Evolutionary conservation across 2,329 filamentous ascomycete species (phyloP).

Genomic region (Aspergillus fumigatus): DNA sequence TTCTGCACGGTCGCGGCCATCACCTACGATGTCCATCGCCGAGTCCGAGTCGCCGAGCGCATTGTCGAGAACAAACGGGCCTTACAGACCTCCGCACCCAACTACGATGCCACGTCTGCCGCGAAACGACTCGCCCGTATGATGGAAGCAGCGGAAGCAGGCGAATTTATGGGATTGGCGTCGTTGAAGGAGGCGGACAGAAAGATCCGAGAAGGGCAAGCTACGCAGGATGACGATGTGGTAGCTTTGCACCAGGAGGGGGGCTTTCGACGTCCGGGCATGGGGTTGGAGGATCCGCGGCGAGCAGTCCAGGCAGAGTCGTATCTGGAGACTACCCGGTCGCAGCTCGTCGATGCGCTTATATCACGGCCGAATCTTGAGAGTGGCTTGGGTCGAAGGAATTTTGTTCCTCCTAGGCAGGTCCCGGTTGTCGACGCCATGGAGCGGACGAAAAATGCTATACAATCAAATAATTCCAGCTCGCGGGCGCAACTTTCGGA

Average conservation of each 20-base stretch:
- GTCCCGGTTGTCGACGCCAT: constrained; percentile 1
- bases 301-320: background rate
- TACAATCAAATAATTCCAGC: background rate
- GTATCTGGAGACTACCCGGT: constrained; percentile 2
- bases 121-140: constrained; percentile 35
- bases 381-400: background rate
- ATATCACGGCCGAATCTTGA: background rate
- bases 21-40: constrained; percentile 40
- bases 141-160: constrained; percentile 43
- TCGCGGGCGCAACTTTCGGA: background rate
- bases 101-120: constrained; percentile 38
- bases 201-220: constrained; percentile 11
- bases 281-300: background rate
- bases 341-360: background rate
- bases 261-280: background rate
- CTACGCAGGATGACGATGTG: constrained; percentile 1
- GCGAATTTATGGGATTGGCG: constrained; percentile 38
- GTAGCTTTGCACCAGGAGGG: background rate
- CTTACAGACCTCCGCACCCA: constrained; percentile 37
- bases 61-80: constrained; percentile 43
- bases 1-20: constrained; percentile 39
- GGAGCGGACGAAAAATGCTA: background rate
- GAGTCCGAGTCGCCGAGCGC: constrained; percentile 38
- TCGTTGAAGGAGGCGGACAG: constrained; percentile 29
- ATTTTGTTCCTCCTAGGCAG: constrained; percentile 3